Evolutionary conservation across 108 stramenopile genomes (phyloP), one percentile per base, ranked within the genome.

Genomic region (Phaeodactylum tricornutum): DNA sequence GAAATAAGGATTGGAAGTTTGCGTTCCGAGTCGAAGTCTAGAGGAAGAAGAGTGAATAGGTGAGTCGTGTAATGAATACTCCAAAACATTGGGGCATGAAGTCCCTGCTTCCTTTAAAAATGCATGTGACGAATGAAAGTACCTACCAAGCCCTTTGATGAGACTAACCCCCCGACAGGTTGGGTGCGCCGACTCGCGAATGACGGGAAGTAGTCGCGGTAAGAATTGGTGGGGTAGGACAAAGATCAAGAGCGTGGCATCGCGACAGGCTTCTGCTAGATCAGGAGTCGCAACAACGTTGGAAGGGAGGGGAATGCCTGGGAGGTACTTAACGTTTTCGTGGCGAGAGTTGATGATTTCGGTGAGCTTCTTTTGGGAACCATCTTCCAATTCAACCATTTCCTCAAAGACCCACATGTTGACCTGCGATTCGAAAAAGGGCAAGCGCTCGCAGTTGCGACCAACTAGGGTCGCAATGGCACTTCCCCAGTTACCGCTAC

Each of bases 401-500:
- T 95, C 95, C 62, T 93, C 94, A 50, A 74, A 94, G 12, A 97
- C 96, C 96, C 96, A 97, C 92, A 95, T 92, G 60, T 63, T 74
- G 19, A 96, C 90, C 28, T 49, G 30, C 40, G 51, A 26, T 45
- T 89, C 60, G 64, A 88, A 94, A 30, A 75, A 68, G 14, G 69
- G 55, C 7, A 83, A 74, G 17, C 69, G 77, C 2, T 45, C 66
- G 34, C 74, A 76, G 52, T 96, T 96, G 5, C 64, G 57, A 21
- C 93, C 96, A 5, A 93, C 57, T 32, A 91, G 64, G 17, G 71
- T 89, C 42, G 87, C 79, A 43, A 95, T 92, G 24, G 94, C 92
- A 22, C 67, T 76, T 25, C 94, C 96, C 89, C 91, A 97, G 61
- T 94, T 95, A 0, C 96, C 96, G 21, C 77, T 80, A 14, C 95